phyloP scores from a whole-genome alignment of 1,284 basidiomycete genomes.

The Agaricales sp. region DNA sequence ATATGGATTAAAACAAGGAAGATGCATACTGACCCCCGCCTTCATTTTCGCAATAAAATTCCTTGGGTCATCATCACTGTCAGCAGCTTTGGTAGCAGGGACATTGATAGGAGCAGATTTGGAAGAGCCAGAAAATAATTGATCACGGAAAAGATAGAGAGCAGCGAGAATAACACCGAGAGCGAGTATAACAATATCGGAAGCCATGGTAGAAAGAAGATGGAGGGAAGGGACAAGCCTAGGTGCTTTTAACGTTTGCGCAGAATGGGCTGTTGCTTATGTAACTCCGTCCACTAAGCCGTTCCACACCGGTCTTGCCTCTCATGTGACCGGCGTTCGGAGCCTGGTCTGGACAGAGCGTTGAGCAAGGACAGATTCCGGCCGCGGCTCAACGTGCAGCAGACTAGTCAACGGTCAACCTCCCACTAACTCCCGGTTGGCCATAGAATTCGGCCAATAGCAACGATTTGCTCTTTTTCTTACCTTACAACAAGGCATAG shows the following conservation, averaged over 20 bases:
- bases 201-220: slow-evolving; percentile 14
- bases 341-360: too few species aligned
- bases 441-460: too few species aligned
- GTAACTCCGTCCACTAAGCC: not conserved
- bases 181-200: slow-evolving; percentile 60
- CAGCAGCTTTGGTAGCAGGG: slow-evolving; percentile 32
- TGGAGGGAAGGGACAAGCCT: not conserved
- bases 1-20: slow-evolving; percentile 3
- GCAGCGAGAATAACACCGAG: slow-evolving; percentile 64
- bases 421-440: too few species aligned
- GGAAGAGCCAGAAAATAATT: slow-evolving; percentile 46
- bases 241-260: not conserved
- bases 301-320: not conserved
- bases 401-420: too few species aligned
- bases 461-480: too few species aligned
- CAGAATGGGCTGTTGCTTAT: not conserved
- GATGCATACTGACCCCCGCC: slow-evolving; percentile 54
- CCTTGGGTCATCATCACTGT: slow-evolving; percentile 72
- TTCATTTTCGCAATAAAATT: slow-evolving; percentile 91
- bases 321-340: not conserved
- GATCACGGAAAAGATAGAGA: slow-evolving; percentile 71
- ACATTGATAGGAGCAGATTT: slow-evolving; percentile 45
- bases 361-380: too few species aligned
- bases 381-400: too few species aligned
- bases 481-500: too few species aligned